Percentiles rank a stretch among this genome's conserved stretches.
These are phyloP conservation scores for Pleurotus djamor DNA, from an alignment of 768 basidiomycete species.

Conservation along the genomic window DNA sequence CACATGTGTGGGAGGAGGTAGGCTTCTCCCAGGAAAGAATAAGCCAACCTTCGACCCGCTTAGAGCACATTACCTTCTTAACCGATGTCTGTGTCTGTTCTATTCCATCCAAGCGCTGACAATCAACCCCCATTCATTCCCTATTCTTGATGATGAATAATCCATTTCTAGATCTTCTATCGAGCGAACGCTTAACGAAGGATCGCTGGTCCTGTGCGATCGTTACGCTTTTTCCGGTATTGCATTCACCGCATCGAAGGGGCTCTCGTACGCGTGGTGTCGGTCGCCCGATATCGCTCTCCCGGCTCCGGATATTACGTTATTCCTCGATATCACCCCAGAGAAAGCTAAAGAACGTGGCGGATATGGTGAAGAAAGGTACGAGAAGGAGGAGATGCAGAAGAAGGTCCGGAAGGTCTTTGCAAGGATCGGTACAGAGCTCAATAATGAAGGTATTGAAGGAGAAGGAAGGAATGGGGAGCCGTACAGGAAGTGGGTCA, in stretches of 20 bases:
- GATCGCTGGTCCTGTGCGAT: slow-evolving; percentile 83
- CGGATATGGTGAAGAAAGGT: slow-evolving; percentile 85
- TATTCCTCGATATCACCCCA: slow-evolving; percentile 85
- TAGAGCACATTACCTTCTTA: neutral
- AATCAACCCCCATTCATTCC: neutral
- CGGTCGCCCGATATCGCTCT: slow-evolving; percentile 82
- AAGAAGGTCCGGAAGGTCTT: slow-evolving; percentile 60
- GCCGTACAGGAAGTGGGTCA: slow-evolving; percentile 39
- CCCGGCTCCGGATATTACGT: slow-evolving; percentile 83
- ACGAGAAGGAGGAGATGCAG: slow-evolving; percentile 82
- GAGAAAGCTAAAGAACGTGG: slow-evolving; percentile 66
- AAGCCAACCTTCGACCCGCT: neutral
- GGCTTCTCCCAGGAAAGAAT: too few species aligned
- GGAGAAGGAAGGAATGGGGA: slow-evolving; percentile 11
- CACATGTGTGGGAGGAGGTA: too few species aligned
- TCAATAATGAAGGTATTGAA: slow-evolving; percentile 18
- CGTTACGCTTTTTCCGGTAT: slow-evolving; percentile 97
- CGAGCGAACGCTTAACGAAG: slow-evolving; percentile 49
- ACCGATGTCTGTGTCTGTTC: neutral
- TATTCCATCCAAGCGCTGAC: neutral
- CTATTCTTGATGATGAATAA: neutral
- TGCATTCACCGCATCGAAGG: slow-evolving; percentile 77
- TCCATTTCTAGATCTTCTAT: slow-evolving; percentile 51
- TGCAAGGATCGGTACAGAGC: slow-evolving; percentile 51
- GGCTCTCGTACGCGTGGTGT: slow-evolving; percentile 81